Evolutionary conservation across 257 asterid genomes (phyloP).

Genomic region (Solanum rostratum): DNA sequence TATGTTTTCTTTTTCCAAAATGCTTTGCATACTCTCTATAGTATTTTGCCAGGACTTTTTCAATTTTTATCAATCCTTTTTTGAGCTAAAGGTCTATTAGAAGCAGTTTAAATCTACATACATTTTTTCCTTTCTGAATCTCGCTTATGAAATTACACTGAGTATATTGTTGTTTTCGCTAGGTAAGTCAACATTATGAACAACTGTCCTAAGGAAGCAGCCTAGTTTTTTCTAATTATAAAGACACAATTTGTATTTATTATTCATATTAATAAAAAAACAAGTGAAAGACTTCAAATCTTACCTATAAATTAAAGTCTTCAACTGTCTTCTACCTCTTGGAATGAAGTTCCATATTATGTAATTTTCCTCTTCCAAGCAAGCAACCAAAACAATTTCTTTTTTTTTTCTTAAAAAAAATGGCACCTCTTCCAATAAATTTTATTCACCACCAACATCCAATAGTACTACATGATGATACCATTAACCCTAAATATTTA

Average conservation of each 20-base stretch:
- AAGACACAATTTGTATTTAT: too few relatives aligned
- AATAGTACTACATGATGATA: neutral
- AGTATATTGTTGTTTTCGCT: neutral
- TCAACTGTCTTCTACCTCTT: neutral
- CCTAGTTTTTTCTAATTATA: neutral
- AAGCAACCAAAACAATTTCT: neutral
- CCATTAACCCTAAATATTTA: slow-evolving; percentile 6
- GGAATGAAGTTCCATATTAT: neutral
- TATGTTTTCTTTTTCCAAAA: fast-evolving
- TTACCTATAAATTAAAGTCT: neutral
- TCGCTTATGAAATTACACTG: neutral
- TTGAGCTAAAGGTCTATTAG: neutral
- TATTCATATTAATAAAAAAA: neutral
- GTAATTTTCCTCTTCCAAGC: neutral
- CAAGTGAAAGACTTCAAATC: neutral
- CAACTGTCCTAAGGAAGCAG: neutral
- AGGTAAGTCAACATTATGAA: too few relatives aligned
- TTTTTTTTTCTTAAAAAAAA: neutral
- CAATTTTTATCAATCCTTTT: neutral
- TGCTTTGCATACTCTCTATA: neutral
- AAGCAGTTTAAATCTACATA: neutral
- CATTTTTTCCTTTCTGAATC: fast-evolving
- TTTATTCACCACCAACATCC: slow-evolving; percentile 8
- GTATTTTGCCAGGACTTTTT: neutral
- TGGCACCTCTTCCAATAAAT: neutral